Evolutionary conservation across 2,329 filamentous ascomycete genomes (phyloP).

Genomic region (Keithomyces neogunnii): DNA sequence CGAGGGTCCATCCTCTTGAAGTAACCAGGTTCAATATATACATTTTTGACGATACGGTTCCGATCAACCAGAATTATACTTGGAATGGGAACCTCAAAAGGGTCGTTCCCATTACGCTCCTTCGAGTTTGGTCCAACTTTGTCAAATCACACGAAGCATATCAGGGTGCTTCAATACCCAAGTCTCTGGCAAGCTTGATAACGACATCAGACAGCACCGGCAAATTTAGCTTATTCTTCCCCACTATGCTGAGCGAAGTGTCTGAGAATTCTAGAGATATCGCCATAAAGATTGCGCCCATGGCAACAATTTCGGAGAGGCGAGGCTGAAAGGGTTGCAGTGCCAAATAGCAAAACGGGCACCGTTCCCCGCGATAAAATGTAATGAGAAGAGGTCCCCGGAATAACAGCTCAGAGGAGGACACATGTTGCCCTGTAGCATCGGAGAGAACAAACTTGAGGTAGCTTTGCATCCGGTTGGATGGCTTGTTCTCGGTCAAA

Average conservation of each 20-base stretch:
- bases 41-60: constrained; percentile 25
- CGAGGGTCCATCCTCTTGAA: constrained; percentile 26
- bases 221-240: constrained; percentile 27
- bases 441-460: constrained; percentile 24
- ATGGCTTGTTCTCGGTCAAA: constrained; percentile 20
- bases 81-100: constrained; percentile 28
- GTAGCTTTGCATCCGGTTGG: constrained; percentile 24
- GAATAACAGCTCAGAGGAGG: constrained; percentile 20
- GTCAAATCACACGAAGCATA: constrained; percentile 15
- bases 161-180: constrained; percentile 26
- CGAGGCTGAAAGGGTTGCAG: constrained; percentile 26
- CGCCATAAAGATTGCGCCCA: constrained; percentile 31
- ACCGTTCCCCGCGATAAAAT: constrained; percentile 40
- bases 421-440: constrained; percentile 24
- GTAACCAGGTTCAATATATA: constrained; percentile 27
- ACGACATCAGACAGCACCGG: constrained; percentile 28
- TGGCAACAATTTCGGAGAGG: constrained; percentile 24
- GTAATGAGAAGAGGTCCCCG: constrained; percentile 29
- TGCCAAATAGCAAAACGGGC: constrained; percentile 35
- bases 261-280: constrained; percentile 23
- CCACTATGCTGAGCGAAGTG: constrained; percentile 22
- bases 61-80: constrained; percentile 28
- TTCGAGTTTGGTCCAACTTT: not conserved
- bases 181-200: constrained; percentile 24
- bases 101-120: constrained; percentile 27